Evolutionary conservation across 1,284 basidiomycete species (phyloP), one percentile per base, ranked within the genome.

Genomic region (Microbotryum silenes-acaulis): DNA sequence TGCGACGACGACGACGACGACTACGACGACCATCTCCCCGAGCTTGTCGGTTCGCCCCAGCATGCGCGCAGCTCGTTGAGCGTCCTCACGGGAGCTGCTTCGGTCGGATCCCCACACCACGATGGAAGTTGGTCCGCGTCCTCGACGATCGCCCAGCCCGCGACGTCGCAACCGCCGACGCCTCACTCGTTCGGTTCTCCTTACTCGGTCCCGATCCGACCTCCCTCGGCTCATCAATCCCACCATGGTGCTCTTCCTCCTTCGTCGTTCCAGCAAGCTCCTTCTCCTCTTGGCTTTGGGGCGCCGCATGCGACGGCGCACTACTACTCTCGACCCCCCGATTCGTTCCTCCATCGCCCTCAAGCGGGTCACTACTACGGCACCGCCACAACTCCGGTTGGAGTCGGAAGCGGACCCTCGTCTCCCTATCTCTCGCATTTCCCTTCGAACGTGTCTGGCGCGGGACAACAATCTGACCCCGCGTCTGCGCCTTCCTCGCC

Each of bases 1-100:
- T 44, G 42, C 27, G 37, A 23, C 12, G 21, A 25, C 27, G 23
- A 23, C 23, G 48, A 60, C 52, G 63, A 62, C 60, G 61, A 52
- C 45, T 59, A 54, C 31, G 55, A 60, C 27, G 59, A 57, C 52
- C 57, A 57, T 2, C 57, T 57, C 8, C 63, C 59, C 47, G 62
- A 16, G 14, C 44, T 57, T 31, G 63, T 58, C 31, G 63, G 59
- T 4, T 45, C 54, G 6, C 46, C 51, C 10, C 46, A 57, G 45
- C 57, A 50, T 49, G 42, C 49, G 10, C 21, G 23, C 12, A 27
- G 8, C n/a, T 33, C 29, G 16, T 52, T 31, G 29, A 33, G 18
- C 31, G 18, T n/a, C n/a, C n/a, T n/a, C 18, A 51, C 23, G 14
- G 20, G 31, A 16, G 29, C 23, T 51, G 18, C 27, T n/a, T 23